phyloP scores from a whole-genome alignment of 2,329 filamentous ascomycete species.

The Sclerotinia borealis region DNA sequence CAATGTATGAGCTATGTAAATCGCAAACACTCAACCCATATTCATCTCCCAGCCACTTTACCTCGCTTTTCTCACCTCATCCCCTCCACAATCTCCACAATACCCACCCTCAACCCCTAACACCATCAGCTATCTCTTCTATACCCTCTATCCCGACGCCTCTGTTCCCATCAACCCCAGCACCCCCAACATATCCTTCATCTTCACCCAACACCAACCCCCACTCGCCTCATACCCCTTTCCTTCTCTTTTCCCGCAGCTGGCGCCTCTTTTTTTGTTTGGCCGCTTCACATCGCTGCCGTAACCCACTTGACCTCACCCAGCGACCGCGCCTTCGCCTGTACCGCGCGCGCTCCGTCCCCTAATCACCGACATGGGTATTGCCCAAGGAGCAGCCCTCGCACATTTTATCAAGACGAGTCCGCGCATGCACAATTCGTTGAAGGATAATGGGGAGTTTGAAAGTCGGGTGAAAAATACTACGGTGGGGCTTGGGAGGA shows the following conservation, averaged over 20 bases:
- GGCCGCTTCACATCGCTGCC: slow-evolving; percentile 19
- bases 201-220: background rate
- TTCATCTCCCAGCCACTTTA: background rate
- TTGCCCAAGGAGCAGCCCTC: slow-evolving; percentile 49
- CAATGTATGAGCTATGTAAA: slow-evolving; percentile 17
- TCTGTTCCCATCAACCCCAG: background rate
- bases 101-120: too few relatives aligned
- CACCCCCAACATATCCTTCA: background rate
- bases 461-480: background rate
- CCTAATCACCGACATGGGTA: slow-evolving; percentile 48
- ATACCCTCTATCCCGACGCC: background rate
- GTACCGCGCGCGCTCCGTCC: slow-evolving; percentile 38
- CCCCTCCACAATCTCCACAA: background rate
- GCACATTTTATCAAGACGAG: slow-evolving; percentile 25
- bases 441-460: too few relatives aligned
- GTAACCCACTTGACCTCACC: slow-evolving; percentile 5
- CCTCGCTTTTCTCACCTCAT: background rate
- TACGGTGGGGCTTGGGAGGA: slow-evolving; percentile 6
- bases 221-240: too few relatives aligned
- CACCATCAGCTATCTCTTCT: background rate
- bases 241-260: too few relatives aligned
- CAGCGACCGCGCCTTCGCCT: slow-evolving; percentile 2
- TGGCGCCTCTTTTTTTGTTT: slow-evolving; percentile 20
- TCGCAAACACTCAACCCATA: slow-evolving; percentile 13
- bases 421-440: background rate